Evolutionary conservation across 805 yeast genomes (phyloP), one percentile per base, ranked within the genome.

Genomic region (Saccharomycopsis lassenensis): DNA sequence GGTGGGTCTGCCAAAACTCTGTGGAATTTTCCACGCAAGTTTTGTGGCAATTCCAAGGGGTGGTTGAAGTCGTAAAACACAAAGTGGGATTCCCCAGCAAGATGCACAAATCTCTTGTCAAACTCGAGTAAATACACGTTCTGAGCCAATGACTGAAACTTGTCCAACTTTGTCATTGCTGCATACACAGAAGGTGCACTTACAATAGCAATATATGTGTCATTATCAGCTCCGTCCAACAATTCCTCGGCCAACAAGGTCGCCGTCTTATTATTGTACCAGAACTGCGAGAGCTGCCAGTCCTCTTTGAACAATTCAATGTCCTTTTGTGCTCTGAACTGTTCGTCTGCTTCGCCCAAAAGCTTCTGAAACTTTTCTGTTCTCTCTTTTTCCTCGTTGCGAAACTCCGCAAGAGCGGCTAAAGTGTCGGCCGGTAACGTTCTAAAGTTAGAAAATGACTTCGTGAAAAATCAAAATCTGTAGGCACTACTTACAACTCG

Each of bases 111-210:
- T 51, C 96, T 67, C 36, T 63, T 69, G 52, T 87, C 95, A 52
- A 52, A 81, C 54, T 87, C 96, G 39, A 86, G 61, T 36, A 86
- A 62, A 51, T 80, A 82, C 14, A 85, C 76, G 34, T 79, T 69
- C 36, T 73, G 49, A 0, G 85, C 82, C 25, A 31, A 17, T 15
- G 22, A 5, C 14, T 87, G 87, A 24, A 80, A 46, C 3, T 63
- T 60, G 15, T 32, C 26, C 2, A 43, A n/a, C 40, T 70, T 69
- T 44, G 66, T 67, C 29, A 85, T 70, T 0, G 89, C 91, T 1
- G 94, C 93, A 58, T 78, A 86, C 3, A 84, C 95, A 0, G 95
- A 81, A 14, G 96, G 95, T 1, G 95, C 95, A 59, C 87, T 75
- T 1, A 81, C 83, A 36, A 86, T 68, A 33, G 80, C 82, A 29